Conservation (phyloP, 768 basidiomycete species). For the Lentinula detonsa region DNA sequence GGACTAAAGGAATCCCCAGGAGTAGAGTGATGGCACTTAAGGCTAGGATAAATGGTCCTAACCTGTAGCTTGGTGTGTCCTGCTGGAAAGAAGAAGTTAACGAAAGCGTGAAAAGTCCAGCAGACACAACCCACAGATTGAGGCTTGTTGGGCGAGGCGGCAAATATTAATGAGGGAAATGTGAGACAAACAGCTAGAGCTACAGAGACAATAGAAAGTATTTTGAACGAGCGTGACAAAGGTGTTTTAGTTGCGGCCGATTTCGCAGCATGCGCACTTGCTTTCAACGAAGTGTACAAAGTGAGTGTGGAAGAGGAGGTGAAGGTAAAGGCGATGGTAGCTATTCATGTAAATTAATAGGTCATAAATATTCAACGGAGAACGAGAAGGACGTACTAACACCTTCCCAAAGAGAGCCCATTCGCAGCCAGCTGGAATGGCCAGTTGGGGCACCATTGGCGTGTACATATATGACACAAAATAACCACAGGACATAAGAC, state of each 20-base stretch:
- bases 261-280: conserved; percentile 26
- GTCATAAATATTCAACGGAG: neutral
- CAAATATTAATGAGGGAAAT: conserved; percentile 53
- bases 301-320: conserved; percentile 60
- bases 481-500: conserved; percentile 59
- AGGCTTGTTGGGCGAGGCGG: conserved; percentile 35
- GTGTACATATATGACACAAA: conserved; percentile 46
- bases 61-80: conserved; percentile 19
- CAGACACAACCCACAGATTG: conserved; percentile 25
- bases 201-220: conserved; percentile 47
- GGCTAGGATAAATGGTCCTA: conserved; percentile 30
- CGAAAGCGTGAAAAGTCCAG: neutral
- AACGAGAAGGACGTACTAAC: conserved; percentile 40
- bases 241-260: conserved; percentile 35
- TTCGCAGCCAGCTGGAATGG: conserved; percentile 28
- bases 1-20: conserved; percentile 51
- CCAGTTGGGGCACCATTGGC: conserved; percentile 35
- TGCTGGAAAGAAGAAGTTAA: conserved; percentile 14
- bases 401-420: conserved; percentile 56
- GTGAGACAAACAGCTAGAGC: conserved; percentile 41
- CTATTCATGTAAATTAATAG: conserved; percentile 22
- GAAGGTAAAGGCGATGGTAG: conserved; percentile 58
- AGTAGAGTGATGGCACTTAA: conserved; percentile 49
- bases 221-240: conserved; percentile 49
- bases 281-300: conserved; percentile 55